A percentile compares a stretch with the other conserved stretches of the same genome.
phyloP scores from a whole-genome alignment of 805 yeast species.

The Cyberlindnera mycetangii region DNA sequence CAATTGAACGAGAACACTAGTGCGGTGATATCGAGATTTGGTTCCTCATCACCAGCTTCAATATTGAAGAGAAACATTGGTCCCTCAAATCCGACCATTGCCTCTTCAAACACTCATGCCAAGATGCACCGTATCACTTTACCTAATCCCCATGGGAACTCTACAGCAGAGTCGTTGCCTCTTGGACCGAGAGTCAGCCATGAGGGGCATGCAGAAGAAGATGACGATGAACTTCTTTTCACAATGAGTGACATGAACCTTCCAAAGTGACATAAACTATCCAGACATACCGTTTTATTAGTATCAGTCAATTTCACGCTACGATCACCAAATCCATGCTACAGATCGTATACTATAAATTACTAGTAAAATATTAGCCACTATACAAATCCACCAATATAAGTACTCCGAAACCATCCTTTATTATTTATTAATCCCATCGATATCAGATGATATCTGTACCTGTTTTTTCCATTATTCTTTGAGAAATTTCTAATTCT shows the following conservation, averaged over 20 bases:
- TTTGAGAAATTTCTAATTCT: slow-evolving; percentile 15
- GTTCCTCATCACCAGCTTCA: slow-evolving; percentile 24
- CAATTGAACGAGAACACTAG: slow-evolving; percentile 10
- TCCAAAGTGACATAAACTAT: slow-evolving; percentile 15
- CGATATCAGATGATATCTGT: no score
- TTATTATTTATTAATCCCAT: no score
- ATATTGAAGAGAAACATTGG: slow-evolving; percentile 20
- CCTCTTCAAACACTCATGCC: slow-evolving; percentile 31
- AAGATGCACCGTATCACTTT: slow-evolving; percentile 23
- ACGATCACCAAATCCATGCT: no score
- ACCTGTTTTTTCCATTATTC: not conserved
- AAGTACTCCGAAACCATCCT: no score
- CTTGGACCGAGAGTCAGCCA: not conserved
- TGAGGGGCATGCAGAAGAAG: slow-evolving; percentile 30
- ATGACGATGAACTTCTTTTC: slow-evolving; percentile 59
- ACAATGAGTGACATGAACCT: slow-evolving; percentile 75
- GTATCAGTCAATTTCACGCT: not conserved
- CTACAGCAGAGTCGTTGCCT: not conserved
- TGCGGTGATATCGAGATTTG: slow-evolving; percentile 14
- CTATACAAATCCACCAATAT: no score
- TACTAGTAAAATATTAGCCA: no score
- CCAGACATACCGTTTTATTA: no score
- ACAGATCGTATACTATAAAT: no score
- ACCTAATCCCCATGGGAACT: not conserved
- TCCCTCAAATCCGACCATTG: slow-evolving; percentile 32